Base-by-base conservation (phyloP, 805 yeast genomes). In the Komagataella phaffii region DNA sequence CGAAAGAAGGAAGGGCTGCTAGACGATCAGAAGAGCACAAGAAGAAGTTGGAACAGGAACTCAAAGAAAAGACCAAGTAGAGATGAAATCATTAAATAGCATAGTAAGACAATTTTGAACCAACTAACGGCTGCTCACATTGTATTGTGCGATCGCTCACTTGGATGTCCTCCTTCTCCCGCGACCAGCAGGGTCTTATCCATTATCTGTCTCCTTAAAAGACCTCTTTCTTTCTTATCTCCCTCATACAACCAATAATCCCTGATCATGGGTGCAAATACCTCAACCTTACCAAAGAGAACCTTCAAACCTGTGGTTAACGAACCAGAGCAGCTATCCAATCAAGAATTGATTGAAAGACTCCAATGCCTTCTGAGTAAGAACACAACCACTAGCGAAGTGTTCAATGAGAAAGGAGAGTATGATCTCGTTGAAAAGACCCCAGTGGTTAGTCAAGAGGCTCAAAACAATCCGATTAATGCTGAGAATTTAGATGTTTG, bases 401-500 rank as follows among this genome's bases (percentile, higher is more conserved):
- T 21, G 14, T 19, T 45, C 14, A 7, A 17, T 19, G 45, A 17
- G 19, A 45, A 24, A 17, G 46, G 40, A 19, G 30, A 19, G 14
- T 21, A 18, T 10, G 24, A 19, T 14, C 24, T 23, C 47, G 21
- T 36, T 17, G 18, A 53, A 2, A 52, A 52, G 7, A 50, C 40
- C n/a, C 3, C 40, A 3, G 40, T 30, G 40, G 40, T 8, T 4
- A 30, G 14, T 14, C 40, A 30, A 14, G 40, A 30, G 40, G 40
- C 40, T 10, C 40, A 10, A 8, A 30, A 50, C 8, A 54, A 59
- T 47, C 73, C 78, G 14, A 61, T 73, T 45, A 54, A 63, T 12
- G 55, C 61, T 5, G 54, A 58, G 12, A 58, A 66, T 44, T 66
- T 78, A 46, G 53, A 56, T 10, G 54, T 59, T 3, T 80, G 84